phyloP scores from a whole-genome alignment of 129 eudicot species.

The Kitagawia praeruptora region DNA sequence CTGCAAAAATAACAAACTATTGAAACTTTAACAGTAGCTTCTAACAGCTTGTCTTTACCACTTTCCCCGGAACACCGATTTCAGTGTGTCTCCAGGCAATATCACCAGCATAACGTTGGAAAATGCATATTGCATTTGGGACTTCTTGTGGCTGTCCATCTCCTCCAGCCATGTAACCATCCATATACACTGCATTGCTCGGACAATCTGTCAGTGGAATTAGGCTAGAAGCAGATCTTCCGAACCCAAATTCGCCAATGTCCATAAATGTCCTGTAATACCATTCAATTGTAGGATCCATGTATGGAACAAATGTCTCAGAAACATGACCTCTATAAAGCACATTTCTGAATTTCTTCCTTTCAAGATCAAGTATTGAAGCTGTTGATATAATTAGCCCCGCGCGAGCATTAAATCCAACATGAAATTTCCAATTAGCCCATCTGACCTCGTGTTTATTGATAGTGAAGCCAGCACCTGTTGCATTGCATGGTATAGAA shows the following conservation, averaged over 20 bases:
- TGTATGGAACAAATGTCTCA: slow-evolving; percentile 87
- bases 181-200: slow-evolving; percentile 49
- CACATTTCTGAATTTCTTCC: slow-evolving; percentile 37
- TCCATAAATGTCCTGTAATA: slow-evolving; percentile 72
- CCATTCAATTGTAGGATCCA: slow-evolving; percentile 85
- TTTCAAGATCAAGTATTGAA: slow-evolving; percentile 41
- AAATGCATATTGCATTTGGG: slow-evolving; percentile 53
- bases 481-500: slow-evolving; percentile 23
- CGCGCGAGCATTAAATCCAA: slow-evolving; percentile 63
- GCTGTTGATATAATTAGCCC: slow-evolving; percentile 77
- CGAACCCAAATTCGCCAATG: slow-evolving; percentile 83
- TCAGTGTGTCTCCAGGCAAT: slow-evolving; percentile 87
- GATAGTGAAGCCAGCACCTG: slow-evolving; percentile 21
- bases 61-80: slow-evolving; percentile 73
- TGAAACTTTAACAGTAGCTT: background rate
- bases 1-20: background rate
- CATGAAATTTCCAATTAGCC: slow-evolving; percentile 77
- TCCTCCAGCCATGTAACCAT: slow-evolving; percentile 61
- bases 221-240: slow-evolving; percentile 52
- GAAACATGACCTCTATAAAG: slow-evolving; percentile 80
- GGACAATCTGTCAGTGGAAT: slow-evolving; percentile 66
- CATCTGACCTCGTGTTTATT: slow-evolving; percentile 35
- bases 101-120: slow-evolving; percentile 54
- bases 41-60: slow-evolving; percentile 29
- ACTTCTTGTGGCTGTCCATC: slow-evolving; percentile 46